phyloP scores from a whole-genome alignment of 495 filamentous ascomycete genomes.

The Chaetomium fimeti region DNA sequence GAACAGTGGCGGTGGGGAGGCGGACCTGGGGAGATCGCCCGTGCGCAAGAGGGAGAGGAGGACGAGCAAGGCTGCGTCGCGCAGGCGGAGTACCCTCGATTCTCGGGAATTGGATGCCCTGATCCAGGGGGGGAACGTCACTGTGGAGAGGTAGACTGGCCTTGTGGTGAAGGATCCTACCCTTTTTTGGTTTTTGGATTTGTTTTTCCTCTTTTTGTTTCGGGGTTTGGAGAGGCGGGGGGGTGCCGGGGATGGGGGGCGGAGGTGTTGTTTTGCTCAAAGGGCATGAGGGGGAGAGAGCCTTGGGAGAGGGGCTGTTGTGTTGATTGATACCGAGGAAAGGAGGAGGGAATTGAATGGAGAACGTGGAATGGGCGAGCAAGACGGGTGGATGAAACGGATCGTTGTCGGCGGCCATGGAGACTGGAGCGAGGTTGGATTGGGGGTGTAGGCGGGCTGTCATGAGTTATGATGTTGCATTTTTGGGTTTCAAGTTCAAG shows the following conservation, averaged over 20 bases:
- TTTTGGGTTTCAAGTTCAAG: conserved; percentile 9
- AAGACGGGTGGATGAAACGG: too few species aligned
- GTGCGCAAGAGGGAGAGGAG: conserved; percentile 42
- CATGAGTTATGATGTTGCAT: conserved; percentile 18
- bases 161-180: not conserved
- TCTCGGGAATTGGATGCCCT: conserved; percentile 65
- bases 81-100: conserved; percentile 68
- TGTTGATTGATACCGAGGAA: too few species aligned
- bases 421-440: not conserved
- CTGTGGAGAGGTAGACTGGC: not conserved
- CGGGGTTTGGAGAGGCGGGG: not conserved
- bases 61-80: conserved; percentile 38
- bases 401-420: not conserved
- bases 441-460: not conserved
- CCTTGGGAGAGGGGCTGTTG: too few species aligned
- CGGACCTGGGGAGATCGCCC: conserved; percentile 12
- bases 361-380: too few species aligned
- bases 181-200: not conserved
- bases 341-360: too few species aligned
- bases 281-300: too few species aligned
- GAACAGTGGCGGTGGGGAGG: not conserved
- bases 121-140: conserved; percentile 29
- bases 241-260: not conserved
- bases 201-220: not conserved
- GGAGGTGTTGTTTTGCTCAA: too few species aligned